Evolutionary conservation across 306 rosid species (phyloP).

Genomic region (Clitoria ternatea): DNA sequence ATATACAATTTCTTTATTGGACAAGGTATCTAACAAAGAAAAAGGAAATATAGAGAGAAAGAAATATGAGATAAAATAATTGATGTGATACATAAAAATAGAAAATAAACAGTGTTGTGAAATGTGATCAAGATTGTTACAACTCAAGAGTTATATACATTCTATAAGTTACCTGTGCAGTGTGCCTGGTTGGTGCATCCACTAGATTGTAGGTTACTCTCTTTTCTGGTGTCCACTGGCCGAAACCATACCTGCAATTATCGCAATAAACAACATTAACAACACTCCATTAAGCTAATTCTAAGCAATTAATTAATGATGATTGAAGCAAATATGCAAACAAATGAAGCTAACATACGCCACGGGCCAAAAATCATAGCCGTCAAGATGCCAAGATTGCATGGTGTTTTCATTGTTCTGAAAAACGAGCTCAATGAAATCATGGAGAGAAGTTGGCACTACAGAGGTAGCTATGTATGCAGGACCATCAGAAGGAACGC

Average conservation of each 20-base stretch:
- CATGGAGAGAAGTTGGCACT: constrained; percentile 57
- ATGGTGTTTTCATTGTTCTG: constrained; percentile 71
- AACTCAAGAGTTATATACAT: too few species aligned
- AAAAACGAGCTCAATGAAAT: constrained; percentile 77
- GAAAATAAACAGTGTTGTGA: too few species aligned
- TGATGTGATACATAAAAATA: too few species aligned
- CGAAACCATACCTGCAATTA: constrained; percentile 66
- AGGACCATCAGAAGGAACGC: constrained; percentile 59
- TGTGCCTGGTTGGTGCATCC: constrained; percentile 88
- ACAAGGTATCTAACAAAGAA: too few species aligned
- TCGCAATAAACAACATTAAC: constrained; percentile 24
- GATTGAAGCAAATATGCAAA: constrained; percentile 11
- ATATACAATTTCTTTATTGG: too few species aligned
- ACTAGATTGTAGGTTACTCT: constrained; percentile 68
- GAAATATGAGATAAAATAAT: too few species aligned
- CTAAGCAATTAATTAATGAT: background rate
- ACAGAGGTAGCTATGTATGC: constrained; percentile 60
- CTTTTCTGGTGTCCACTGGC: constrained; percentile 64
- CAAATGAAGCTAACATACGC: constrained; percentile 53
- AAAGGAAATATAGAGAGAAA: too few species aligned
- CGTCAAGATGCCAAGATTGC: constrained; percentile 96
- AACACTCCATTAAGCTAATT: background rate
- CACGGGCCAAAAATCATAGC: constrained; percentile 91
- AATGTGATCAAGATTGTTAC: too few species aligned
- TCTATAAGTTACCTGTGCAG: constrained; percentile 68